Evolutionary conservation across 495 filamentous ascomycete species (phyloP).

Genomic region (Aspergillus leporis): DNA sequence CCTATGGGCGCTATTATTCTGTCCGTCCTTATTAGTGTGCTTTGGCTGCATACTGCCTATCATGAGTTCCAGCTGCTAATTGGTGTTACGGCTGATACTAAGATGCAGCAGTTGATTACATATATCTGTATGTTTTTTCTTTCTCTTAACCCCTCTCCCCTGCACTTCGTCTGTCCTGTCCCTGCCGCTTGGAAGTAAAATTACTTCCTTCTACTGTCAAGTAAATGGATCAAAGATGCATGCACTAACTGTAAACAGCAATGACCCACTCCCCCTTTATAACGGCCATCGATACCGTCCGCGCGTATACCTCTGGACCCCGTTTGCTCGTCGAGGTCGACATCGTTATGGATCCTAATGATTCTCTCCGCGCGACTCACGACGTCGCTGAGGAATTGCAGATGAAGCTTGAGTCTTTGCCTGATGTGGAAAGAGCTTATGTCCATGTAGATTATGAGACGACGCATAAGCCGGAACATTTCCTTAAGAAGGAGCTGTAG

Average conservation of each 20-base stretch:
- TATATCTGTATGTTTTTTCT: constrained; percentile 70
- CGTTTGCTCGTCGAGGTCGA: constrained; percentile 89
- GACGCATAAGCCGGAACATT: constrained; percentile 88
- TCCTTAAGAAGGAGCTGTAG: constrained; percentile 62
- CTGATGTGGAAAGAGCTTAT: constrained; percentile 91
- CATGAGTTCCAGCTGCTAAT: constrained; percentile 88
- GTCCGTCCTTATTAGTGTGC: constrained; percentile 67
- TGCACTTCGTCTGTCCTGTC: no score
- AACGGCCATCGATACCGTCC: constrained; percentile 86
- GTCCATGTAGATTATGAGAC: constrained; percentile 98
- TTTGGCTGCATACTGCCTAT: constrained; percentile 87
- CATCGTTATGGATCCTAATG: constrained; percentile 75
- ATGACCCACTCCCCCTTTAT: constrained; percentile 87
- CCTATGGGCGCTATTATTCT: constrained; percentile 87
- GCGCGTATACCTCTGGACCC: constrained; percentile 88
- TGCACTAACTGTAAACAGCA: no score
- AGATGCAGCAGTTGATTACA: constrained; percentile 90
- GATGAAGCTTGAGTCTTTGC: constrained; percentile 89
- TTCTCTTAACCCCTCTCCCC: constrained; percentile 3
- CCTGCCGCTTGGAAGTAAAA: not conserved
- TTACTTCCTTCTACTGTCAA: no score
- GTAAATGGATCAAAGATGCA: no score
- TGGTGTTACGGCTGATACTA: constrained; percentile 80
- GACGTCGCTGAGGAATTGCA: constrained; percentile 94
- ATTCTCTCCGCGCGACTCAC: constrained; percentile 75